Base-by-base conservation (phyloP, 345 rosid species). In the Hibiscus tridactylites region DNA sequence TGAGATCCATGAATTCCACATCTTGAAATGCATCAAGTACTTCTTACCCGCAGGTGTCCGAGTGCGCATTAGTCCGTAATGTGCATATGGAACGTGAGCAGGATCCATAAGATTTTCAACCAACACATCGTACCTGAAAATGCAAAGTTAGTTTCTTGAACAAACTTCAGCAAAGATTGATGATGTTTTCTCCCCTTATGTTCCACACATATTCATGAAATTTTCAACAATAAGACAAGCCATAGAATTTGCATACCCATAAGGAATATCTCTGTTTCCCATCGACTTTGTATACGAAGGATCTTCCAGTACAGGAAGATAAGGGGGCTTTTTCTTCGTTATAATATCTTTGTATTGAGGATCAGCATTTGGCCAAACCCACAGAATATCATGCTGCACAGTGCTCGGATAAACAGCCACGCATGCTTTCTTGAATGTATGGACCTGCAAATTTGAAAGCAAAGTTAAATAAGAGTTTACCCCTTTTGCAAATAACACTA, bases 311-410 rank as follows among this genome's bases (percentile, higher is more conserved):
- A 83, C 92, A 0, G 93, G 89, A 28, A 93, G 82, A 73, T 57
- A 86, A 3, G 96, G 98, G 39, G 98, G 98, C 74, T 87, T 84
- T 62, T 87, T 83, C 64, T 81, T 86, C 44, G 52, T 71, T 46
- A 89, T 62, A 56, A 91, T 84, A 58, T 93, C 87, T 78, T 82
- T 89, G 86, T 77, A 87, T 62, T 77, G 80, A 56, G 97, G 90
- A 83, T 90, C 96, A 66, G 77, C 60, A 64, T 86, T 91, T 11
- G 98, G 98, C 97, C 98, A 93, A 83, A 93, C 86, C 98, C 97
- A 93, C 62, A 93, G 81, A 15, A 93, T 87, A 56, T 85, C 96
- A 73, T 89, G 90, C 52, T 93, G 92, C 69, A 91, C 85, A 2
- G 82, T 75, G 75, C 83, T 88, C 21, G 97, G 96, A 76, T 93